Evolutionary conservation across 2,329 filamentous ascomycete genomes (phyloP).

Genomic region (Cladosporium oxysporum): DNA sequence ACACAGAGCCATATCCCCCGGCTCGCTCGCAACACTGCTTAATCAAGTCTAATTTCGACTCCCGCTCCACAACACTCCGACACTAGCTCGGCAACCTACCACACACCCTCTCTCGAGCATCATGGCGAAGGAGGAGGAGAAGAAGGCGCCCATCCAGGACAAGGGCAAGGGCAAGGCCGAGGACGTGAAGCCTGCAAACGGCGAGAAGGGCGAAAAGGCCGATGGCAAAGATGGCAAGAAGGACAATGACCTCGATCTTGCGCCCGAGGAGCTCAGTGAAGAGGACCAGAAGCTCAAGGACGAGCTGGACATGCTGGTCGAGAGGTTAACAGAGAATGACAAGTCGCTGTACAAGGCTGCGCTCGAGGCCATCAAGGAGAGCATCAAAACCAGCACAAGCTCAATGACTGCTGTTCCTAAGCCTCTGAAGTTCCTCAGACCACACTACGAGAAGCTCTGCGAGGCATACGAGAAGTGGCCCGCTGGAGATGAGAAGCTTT

Average conservation of each 20-base stretch:
- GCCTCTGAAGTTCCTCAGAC: conserved; percentile 94
- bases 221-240: conserved; percentile 66
- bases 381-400: conserved; percentile 98
- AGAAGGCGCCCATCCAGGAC: conserved; percentile 68
- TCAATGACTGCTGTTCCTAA: conserved; percentile 99
- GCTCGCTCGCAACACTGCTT: conserved; percentile 1
- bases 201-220: conserved; percentile 53
- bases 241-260: conserved; percentile 70
- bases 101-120: conserved; percentile 9
- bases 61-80: background rate
- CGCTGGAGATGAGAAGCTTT: conserved; percentile 78
- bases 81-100: background rate
- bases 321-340: conserved; percentile 88
- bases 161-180: conserved; percentile 94
- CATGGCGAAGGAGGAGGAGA: conserved; percentile 91
- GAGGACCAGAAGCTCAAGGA: conserved; percentile 98
- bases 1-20: background rate
- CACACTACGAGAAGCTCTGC: conserved; percentile 88
- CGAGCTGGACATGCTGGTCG: conserved; percentile 96
- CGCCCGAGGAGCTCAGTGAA: conserved; percentile 87
- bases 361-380: conserved; percentile 94
- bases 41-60: background rate
- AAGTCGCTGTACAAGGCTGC: conserved; percentile 85
- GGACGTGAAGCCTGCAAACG: conserved; percentile 65
- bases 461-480: conserved; percentile 90